These are phyloP conservation scores for Toxoplasma gondii DNA, from an alignment of 169 alveolate genomes.

Conservation along the genomic window DNA sequence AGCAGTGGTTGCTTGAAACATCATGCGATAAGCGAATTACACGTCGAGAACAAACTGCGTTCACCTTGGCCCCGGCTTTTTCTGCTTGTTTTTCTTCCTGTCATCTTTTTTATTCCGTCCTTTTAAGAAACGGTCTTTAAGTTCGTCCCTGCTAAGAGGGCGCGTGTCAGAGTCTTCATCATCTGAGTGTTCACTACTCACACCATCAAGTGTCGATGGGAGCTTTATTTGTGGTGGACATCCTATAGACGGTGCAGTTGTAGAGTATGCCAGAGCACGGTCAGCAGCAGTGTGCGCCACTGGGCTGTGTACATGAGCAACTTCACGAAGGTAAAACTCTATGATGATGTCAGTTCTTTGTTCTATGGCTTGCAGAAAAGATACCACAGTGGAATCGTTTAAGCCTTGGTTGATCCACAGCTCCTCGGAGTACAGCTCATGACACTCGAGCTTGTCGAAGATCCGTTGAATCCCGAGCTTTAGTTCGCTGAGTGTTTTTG, in stretches of 20 bases:
- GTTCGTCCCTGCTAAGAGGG: slow-evolving; percentile 54
- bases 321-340: not conserved
- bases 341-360: slow-evolving; percentile 7
- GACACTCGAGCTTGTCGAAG: slow-evolving; percentile 14
- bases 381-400: not conserved
- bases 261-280: not conserved
- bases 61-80: slow-evolving; percentile 16
- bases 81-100: not conserved
- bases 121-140: not conserved
- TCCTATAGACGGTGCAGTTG: not conserved
- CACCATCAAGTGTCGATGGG: slow-evolving; percentile 51
- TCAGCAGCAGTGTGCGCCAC: not conserved
- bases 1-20: no score
- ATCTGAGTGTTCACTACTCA: slow-evolving; percentile 49
- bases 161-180: slow-evolving; percentile 56
- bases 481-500: slow-evolving; percentile 14
- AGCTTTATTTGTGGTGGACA: slow-evolving; percentile 26
- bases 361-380: slow-evolving; percentile 38
- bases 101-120: slow-evolving; percentile 20
- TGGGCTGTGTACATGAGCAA: not conserved
- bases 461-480: not conserved
- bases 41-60: not conserved
- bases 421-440: not conserved
- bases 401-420: slow-evolving; percentile 43
- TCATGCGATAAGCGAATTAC: no score